Evolutionary conservation across 2,329 filamentous ascomycete species (phyloP).

Genomic region (Verticillium isaacii): DNA sequence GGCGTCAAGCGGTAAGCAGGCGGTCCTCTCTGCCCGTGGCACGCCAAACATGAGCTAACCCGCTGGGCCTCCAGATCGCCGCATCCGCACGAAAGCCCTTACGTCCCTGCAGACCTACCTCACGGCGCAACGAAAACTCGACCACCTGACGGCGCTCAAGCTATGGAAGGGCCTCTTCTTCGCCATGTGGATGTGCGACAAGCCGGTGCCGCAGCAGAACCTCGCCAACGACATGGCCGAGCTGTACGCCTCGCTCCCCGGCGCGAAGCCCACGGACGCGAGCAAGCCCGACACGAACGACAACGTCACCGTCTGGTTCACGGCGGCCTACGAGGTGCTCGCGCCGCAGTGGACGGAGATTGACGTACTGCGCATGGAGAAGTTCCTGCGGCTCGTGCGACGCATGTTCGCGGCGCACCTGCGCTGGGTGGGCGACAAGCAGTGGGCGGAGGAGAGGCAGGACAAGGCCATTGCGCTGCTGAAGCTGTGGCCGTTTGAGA

Average conservation of each 20-base stretch:
- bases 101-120: conserved; percentile 75
- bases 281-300: neutral
- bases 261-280: neutral
- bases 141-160: conserved; percentile 71
- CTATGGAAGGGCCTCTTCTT: conserved; percentile 96
- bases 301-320: conserved; percentile 14
- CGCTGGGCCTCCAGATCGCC: conserved; percentile 55
- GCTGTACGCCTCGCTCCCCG: conserved; percentile 34
- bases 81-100: conserved; percentile 72
- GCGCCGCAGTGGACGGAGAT: conserved; percentile 64
- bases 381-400: conserved; percentile 82
- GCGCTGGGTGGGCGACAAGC: conserved; percentile 30
- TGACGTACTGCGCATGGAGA: conserved; percentile 79
- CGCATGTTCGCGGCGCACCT: conserved; percentile 73
- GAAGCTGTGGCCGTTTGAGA: conserved; percentile 35
- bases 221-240: conserved; percentile 73
- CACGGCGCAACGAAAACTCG: conserved; percentile 53
- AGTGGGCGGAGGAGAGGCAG: conserved; percentile 24
- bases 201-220: conserved; percentile 78
- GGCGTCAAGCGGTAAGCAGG: conserved; percentile 69
- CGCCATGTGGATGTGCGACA: conserved; percentile 90
- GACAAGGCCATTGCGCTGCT: conserved; percentile 29
- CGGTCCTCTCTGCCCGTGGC: neutral
- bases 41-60: neutral
- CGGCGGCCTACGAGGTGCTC: conserved; percentile 53